Percentiles rank a stretch among this genome's conserved stretches.
Evolutionary conservation across 768 basidiomycete genomes (phyloP).

Genomic region (Boletus pseudopeckii): DNA sequence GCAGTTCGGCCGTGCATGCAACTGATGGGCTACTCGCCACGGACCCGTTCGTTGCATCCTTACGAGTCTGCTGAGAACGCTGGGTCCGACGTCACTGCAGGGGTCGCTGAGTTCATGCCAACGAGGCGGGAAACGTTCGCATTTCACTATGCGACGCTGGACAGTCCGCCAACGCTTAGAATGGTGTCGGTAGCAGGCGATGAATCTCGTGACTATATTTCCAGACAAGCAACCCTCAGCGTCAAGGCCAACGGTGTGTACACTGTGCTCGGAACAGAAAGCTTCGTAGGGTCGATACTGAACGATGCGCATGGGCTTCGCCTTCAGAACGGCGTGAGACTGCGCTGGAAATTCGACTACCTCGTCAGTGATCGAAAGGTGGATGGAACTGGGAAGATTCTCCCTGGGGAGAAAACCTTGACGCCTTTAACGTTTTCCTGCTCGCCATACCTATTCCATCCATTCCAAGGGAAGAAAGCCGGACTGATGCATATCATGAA

Average conservation of each 20-base stretch:
- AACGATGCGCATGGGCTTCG: conserved; percentile 18
- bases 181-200: conserved; percentile 65
- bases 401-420: conserved; percentile 67
- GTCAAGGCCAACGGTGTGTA: conserved; percentile 75
- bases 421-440: conserved; percentile 76
- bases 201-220: conserved; percentile 69
- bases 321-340: conserved; percentile 35
- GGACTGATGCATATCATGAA: conserved; percentile 67
- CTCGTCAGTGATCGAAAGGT: conserved; percentile 58
- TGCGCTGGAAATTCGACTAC: conserved; percentile 81
- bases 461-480: conserved; percentile 61
- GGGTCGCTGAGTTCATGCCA: conserved; percentile 66
- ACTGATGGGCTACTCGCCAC: conserved; percentile 49
- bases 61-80: conserved; percentile 25
- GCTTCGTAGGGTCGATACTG: conserved; percentile 20
- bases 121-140: conserved; percentile 51
- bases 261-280: conserved; percentile 65
- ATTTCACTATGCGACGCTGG: conserved; percentile 73
- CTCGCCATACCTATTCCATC: conserved; percentile 59
- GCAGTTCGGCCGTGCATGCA: conserved; percentile 56
- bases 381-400: conserved; percentile 42
- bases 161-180: conserved; percentile 63
- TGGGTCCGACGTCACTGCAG: conserved; percentile 36
- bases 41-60: conserved; percentile 26
- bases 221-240: conserved; percentile 67